Conservation (phyloP, 257 asterid genomes). For the Nicotiana otophora region DNA sequence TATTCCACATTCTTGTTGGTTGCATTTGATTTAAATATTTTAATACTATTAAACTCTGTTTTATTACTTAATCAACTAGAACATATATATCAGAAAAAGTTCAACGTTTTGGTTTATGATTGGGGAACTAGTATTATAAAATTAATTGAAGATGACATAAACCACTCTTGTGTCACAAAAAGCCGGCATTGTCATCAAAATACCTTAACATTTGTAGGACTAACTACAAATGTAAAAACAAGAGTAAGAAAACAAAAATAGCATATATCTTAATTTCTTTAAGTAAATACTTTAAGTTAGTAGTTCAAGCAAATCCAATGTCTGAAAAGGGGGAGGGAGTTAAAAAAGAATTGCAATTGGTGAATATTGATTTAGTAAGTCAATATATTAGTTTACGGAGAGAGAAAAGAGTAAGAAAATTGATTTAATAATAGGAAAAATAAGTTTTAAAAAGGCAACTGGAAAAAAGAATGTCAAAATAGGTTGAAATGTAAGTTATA, state of each 20-base stretch:
- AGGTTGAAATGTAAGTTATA: too few species aligned
- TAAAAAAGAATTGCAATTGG: not conserved
- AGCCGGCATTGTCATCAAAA: not conserved
- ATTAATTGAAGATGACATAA: not conserved
- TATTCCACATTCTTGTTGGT: too few species aligned
- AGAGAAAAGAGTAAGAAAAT: not conserved
- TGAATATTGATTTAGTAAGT: not conserved
- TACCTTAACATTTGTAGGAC: not conserved
- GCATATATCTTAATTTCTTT: not conserved
- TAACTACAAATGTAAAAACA: not conserved
- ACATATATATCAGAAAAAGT: not conserved
- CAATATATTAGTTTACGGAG: too few species aligned
- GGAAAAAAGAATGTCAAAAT: not conserved
- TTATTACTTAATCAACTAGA: too few species aligned
- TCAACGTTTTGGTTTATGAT: not conserved
- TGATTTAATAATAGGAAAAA: not conserved
- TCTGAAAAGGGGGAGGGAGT: too few species aligned
- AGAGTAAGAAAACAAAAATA: not conserved
- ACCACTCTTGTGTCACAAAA: not conserved
- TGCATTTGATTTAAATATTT: too few species aligned
- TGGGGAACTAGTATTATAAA: not conserved
- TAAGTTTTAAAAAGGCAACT: not conserved
- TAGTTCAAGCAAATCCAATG: not conserved
- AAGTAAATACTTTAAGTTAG: not conserved
- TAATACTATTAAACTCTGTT: too few species aligned